Base-by-base conservation (phyloP, 345 rosid genomes). In the Lepidium africanum region DNA sequence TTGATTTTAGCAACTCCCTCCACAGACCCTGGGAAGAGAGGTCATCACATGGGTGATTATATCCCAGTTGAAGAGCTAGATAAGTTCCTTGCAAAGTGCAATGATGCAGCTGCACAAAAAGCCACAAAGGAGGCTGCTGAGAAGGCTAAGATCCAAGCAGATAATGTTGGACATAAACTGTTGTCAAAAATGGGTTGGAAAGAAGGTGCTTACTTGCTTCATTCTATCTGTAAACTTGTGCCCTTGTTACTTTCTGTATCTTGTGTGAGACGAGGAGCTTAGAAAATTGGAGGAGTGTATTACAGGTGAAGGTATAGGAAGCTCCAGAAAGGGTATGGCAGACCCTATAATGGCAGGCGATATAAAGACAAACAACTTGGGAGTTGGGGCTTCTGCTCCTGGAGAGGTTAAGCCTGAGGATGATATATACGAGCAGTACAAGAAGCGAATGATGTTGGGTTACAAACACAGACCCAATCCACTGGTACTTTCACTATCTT, bases 361-460 rank as follows among this genome's bases (percentile, higher is more conserved):
- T 68, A 81, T 95, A 42, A 95, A 95, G 86, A 83, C 77, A 69
- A 80, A 95, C 77, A 74, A 95, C 73, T 80, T 95, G 87, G 99
- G 99, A 59, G 91, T 95, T 59, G 99, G 99, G 55, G 97, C 99
- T 75, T 81, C 85, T 4, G 71, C 84, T 35, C 97, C 99, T 12
- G 97, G 99, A 37, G 97, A 95, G 55, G 97, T 95, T 75, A 78
- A 80, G 14, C 36, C 97, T 17, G 96, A 95, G 0, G 99, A 95
- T 80, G 99, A 95, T 74, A 91, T 91, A 76, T 94, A 94, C 40
- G 99, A 94, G 80, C 99, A 91, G 78, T 94, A 94, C 64, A 94
- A 94, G 88, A 94, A 94, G 89, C 87, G 97, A 38, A 94, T 94
- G 97, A 94, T 94, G 97, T 96, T 94, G 40, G 99, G 99, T 46